phyloP scores from a whole-genome alignment of 2,329 filamentous ascomycete species.

The Podosphaera aphanis region DNA sequence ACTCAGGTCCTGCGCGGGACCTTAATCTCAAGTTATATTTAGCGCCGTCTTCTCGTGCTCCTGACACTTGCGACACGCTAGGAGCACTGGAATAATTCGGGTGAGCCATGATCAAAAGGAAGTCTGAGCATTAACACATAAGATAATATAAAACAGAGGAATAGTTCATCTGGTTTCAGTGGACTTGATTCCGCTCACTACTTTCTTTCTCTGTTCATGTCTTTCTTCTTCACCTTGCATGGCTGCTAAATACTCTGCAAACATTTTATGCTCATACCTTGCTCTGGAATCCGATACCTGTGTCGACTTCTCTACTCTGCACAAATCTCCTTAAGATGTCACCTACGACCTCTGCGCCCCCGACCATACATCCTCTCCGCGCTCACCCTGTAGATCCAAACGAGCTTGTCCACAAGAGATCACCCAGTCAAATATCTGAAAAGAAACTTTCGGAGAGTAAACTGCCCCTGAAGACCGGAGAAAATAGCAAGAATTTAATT shows the following conservation, averaged over 20 bases:
- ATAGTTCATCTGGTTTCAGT: background rate
- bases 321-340: background rate
- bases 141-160: background rate
- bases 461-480: background rate
- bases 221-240: background rate
- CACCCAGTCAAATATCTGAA: background rate
- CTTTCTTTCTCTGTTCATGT: background rate
- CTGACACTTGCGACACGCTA: background rate
- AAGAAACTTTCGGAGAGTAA: background rate
- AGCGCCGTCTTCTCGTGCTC: background rate
- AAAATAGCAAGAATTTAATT: background rate
- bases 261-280: background rate
- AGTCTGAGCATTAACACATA: background rate
- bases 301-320: background rate
- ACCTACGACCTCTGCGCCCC: background rate
- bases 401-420: background rate
- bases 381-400: background rate
- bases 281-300: background rate
- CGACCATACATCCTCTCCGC: background rate
- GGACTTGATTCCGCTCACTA: background rate
- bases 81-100: background rate
- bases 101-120: background rate
- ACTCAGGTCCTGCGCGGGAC: background rate
- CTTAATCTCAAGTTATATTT: background rate
- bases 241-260: background rate